Evolutionary conservation across 345 rosid genomes (phyloP), one percentile per base, ranked within the genome.

Genomic region (Hirschfeldia incana): DNA sequence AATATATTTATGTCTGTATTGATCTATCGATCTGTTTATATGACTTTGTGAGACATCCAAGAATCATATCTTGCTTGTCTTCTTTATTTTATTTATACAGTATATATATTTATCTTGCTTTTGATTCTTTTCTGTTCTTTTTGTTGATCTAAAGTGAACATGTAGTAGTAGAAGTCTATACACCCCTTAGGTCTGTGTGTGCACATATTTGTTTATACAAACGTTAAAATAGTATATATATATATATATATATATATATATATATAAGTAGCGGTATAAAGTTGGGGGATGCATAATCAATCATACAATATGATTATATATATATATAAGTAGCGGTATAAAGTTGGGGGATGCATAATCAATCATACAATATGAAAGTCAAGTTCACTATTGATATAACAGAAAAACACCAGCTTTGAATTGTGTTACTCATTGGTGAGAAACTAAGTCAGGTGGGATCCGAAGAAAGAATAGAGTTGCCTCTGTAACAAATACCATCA

Each of bases 11-110:
- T 70, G 76, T 70, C 33, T 70, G 51, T 70, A 75, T 39, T 75
- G 80, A 70, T 70, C 63, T 65, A 42, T 80, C 63, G 68, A 63
- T 64, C 29, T 61, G 26, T 46, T 64, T 65, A 69, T 79, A 70
- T 65, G 80, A 80, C 65, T 75, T 75, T 75, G 49, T 80, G 76
- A 76, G 76, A 80, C 77, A 80, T 76, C 57, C 67, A 70, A 26
- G 76, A 70, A 76, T 72, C 83, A 80, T 64, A 80, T 80, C 80
- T 80, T 65, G 37, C 68, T 75, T 64, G 13, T 17, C 13, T 70
- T 75, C 37, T 80, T 74, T 69, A 39, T 11, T 63, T 13, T 12
- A 16, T 51, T 51, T 74, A 49, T 21, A 21, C 21, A 21, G 21
- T 21, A 21, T 21, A 21, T 5, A 15, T 16, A 26, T 33, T 26